A percentile compares a stretch with the other conserved stretches of the same genome.
Evolutionary conservation across 768 basidiomycete species (phyloP).

Genomic region (Obba rivulosa): DNA sequence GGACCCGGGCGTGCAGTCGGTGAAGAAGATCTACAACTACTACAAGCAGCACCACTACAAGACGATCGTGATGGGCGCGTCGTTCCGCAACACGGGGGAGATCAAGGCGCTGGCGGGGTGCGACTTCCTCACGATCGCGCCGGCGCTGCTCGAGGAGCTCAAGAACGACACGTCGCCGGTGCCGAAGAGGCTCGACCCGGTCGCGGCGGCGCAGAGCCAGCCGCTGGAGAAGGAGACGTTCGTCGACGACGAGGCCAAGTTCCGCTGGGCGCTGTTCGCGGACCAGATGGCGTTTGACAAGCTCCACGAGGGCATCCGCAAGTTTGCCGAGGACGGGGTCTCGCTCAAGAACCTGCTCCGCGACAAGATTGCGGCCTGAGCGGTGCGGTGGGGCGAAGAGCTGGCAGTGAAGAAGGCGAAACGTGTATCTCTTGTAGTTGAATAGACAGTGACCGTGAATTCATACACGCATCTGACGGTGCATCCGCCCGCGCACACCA

Average conservation of each 20-base stretch:
- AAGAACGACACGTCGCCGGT: slow-evolving; percentile 73
- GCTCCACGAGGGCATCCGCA: slow-evolving; percentile 96
- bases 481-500: no score
- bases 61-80: slow-evolving; percentile 99
- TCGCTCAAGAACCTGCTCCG: slow-evolving; percentile 80
- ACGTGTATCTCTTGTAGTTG: no score
- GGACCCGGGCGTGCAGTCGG: slow-evolving; percentile 94
- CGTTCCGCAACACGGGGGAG: slow-evolving; percentile 95
- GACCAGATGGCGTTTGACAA: slow-evolving; percentile 99
- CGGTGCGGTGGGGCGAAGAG: not conserved
- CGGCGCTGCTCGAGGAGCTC: slow-evolving; percentile 87
- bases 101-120: slow-evolving; percentile 94
- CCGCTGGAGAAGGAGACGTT: slow-evolving; percentile 75
- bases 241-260: slow-evolving; percentile 92
- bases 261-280: slow-evolving; percentile 90
- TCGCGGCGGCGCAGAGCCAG: slow-evolving; percentile 46
- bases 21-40: slow-evolving; percentile 97
- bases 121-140: slow-evolving; percentile 96
- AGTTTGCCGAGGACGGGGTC: slow-evolving; percentile 94
- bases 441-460: no score
- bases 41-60: slow-evolving; percentile 99
- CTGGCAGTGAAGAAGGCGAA: no score
- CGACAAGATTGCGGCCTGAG: slow-evolving; percentile 52
- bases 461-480: no score
- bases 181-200: slow-evolving; percentile 73